Conservation (phyloP, 2,329 filamentous ascomycete species). For the Trichoderma breve region DNA sequence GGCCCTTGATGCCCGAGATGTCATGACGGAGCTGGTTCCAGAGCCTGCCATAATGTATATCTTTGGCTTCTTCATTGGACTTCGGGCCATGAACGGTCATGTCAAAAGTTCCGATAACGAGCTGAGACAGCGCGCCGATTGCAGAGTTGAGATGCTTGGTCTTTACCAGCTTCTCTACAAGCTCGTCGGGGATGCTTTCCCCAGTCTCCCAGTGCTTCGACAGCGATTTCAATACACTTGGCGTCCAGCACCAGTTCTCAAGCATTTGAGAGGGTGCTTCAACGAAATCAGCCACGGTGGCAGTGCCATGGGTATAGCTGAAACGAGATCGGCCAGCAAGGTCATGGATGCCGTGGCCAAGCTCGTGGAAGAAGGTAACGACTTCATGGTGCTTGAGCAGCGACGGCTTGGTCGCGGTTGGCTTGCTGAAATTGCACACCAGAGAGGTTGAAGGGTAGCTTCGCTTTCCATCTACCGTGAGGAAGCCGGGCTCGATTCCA, state of each 20-base stretch:
- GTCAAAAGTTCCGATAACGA: constrained; percentile 80
- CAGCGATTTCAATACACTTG: constrained; percentile 61
- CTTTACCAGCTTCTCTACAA: constrained; percentile 70
- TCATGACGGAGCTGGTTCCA: constrained; percentile 73
- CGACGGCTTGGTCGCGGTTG: constrained; percentile 71
- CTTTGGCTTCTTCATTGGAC: constrained; percentile 66
- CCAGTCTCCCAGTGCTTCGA: constrained; percentile 71
- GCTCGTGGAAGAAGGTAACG: constrained; percentile 77
- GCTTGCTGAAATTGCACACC: constrained; percentile 84
- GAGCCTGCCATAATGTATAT: constrained; percentile 60
- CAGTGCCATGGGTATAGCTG: constrained; percentile 66
- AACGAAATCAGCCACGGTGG: constrained; percentile 66
- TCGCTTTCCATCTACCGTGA: constrained; percentile 64
- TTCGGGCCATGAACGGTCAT: constrained; percentile 75
- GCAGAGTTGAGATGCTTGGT: constrained; percentile 82
- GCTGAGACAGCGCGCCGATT: constrained; percentile 72
- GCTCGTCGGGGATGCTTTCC: constrained; percentile 69
- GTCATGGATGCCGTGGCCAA: constrained; percentile 70
- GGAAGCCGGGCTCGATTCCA: constrained; percentile 71
- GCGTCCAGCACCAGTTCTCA: constrained; percentile 74
- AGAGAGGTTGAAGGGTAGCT: constrained; percentile 76
- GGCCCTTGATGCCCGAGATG: constrained; percentile 71
- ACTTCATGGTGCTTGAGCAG: constrained; percentile 82
- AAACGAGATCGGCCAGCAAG: constrained; percentile 62
- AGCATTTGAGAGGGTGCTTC: constrained; percentile 72